Conservation (phyloP, 176 grass and related monocot species). For the Tillandsia leiboldiana region DNA sequence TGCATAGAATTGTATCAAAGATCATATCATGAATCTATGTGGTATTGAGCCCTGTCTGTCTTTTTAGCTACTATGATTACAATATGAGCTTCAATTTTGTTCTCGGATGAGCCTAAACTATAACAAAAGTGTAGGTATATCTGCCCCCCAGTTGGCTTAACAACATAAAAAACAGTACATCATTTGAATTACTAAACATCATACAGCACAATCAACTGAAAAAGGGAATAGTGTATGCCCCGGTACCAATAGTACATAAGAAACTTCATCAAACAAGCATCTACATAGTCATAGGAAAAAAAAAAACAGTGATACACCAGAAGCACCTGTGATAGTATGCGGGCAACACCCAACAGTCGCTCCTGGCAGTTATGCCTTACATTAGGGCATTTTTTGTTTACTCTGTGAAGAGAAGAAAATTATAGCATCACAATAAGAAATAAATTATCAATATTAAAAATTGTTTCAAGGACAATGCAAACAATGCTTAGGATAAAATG, state of each 20-base stretch:
- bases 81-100: too few species aligned
- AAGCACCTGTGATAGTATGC: slow-evolving; percentile 64
- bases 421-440: background rate
- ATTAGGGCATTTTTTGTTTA: slow-evolving; percentile 37
- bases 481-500: too few species aligned
- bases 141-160: too few species aligned
- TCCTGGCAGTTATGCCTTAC: slow-evolving; percentile 49
- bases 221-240: background rate
- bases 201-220: background rate
- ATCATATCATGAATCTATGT: too few species aligned
- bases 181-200: background rate
- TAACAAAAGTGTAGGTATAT: too few species aligned
- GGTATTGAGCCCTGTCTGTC: too few species aligned
- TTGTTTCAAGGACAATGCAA: background rate
- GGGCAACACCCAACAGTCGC: slow-evolving; percentile 65
- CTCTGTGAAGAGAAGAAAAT: slow-evolving; percentile 25
- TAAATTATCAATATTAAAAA: background rate
- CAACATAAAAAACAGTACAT: too few species aligned
- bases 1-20: too few species aligned
- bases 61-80: too few species aligned
- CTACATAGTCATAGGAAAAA: background rate
- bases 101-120: too few species aligned
- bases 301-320: background rate
- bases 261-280: background rate
- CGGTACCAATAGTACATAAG: background rate